Base-by-base conservation (phyloP, 345 rosid genomes). In the Angophora floribunda region DNA sequence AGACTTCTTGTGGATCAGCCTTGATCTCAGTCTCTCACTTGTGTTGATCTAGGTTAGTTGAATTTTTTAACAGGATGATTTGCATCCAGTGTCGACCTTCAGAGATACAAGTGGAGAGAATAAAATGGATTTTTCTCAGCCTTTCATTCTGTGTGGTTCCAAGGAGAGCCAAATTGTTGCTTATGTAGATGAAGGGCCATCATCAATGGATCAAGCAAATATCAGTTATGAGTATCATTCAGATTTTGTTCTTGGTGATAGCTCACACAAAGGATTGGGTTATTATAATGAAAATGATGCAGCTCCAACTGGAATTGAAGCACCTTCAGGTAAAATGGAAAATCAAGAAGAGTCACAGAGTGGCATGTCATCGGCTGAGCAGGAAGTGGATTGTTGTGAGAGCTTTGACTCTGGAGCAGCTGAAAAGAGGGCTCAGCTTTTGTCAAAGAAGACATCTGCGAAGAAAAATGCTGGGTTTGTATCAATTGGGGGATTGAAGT, bases 401-500 rank as follows among this genome's bases (percentile, higher is more conserved):
- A 67, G 70, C 52, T 85, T n/a, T 86, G 89, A 85, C 78, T 50
- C n/a, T 85, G 91, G 89, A 89, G 89, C 67, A 55, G 90, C 12
- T 30, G 92, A 79, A 88, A 92, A 87, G 70, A 91, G 91, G 91
- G 93, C 91, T 90, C 92, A 91, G 70, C 67, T 92, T 84, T 85
- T 87, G 51, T 85, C 89, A 82, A 88, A 89, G 91, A 85, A 52
- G 85, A 86, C 52, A 75, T 89, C 94, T 52, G 28, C 90, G 0
- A 94, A 88, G 91, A 91, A 91, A 90, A 97, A 98, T 86, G 91
- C 96, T 5, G 99, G 95, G 41, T 98, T 91, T 89, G 88, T 98
- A n/a, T 97, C 97, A 57, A 92, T 98, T 49, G 99, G 97, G 67
- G 95, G 98, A 85, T 51, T 95, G 91, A 97, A 93, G 88, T 82